These are phyloP conservation scores for Phytophthora multivora DNA, from an alignment of 352 stramenopile species.

Conservation along the genomic window DNA sequence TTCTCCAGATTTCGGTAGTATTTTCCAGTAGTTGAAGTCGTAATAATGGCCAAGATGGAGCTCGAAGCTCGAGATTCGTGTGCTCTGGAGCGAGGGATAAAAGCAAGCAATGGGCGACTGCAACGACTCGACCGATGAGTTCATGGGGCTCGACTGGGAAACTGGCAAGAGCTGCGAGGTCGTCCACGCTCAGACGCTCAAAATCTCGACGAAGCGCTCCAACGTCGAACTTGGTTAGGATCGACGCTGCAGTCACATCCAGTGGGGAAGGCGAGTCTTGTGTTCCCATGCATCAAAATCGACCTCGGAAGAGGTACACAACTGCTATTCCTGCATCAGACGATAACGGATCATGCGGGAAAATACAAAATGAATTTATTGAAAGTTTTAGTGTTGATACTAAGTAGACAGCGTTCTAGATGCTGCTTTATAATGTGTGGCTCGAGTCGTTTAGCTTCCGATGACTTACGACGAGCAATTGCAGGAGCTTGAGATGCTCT, in stretches of 20 bases:
- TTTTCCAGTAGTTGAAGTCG: slow-evolving; percentile 55
- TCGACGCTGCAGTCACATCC: slow-evolving; percentile 1
- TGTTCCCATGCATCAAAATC: slow-evolving; percentile 29
- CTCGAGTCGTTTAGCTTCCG: slow-evolving; percentile 28
- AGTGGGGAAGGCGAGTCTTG: slow-evolving; percentile 2
- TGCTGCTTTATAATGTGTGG: slow-evolving; percentile 23
- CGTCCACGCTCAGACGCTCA: slow-evolving; percentile 38
- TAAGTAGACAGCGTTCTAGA: slow-evolving; percentile 1
- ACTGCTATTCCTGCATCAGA: slow-evolving; percentile 8
- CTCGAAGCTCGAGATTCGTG: slow-evolving; percentile 29
- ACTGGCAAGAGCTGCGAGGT: slow-evolving; percentile 48
- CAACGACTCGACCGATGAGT: slow-evolving; percentile 44
- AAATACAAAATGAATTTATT: slow-evolving; percentile 7
- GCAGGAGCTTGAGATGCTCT: slow-evolving; percentile 4
- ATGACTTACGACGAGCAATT: slow-evolving; percentile 16
- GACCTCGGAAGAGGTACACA: no score
- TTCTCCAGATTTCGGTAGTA: slow-evolving; percentile 33
- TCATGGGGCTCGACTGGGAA: slow-evolving; percentile 49
- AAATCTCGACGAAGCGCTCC: slow-evolving; percentile 29
- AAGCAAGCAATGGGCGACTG: slow-evolving; percentile 44
- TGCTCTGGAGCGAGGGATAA: slow-evolving; percentile 43
- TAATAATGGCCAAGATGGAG: slow-evolving; percentile 53
- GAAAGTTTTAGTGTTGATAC: not conserved
- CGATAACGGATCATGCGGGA: slow-evolving; percentile 29
- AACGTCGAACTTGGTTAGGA: slow-evolving; percentile 18